Evolutionary conservation across 805 yeast species (phyloP), one percentile per base, ranked within the genome.

Genomic region (Cephaloascus albidus): DNA sequence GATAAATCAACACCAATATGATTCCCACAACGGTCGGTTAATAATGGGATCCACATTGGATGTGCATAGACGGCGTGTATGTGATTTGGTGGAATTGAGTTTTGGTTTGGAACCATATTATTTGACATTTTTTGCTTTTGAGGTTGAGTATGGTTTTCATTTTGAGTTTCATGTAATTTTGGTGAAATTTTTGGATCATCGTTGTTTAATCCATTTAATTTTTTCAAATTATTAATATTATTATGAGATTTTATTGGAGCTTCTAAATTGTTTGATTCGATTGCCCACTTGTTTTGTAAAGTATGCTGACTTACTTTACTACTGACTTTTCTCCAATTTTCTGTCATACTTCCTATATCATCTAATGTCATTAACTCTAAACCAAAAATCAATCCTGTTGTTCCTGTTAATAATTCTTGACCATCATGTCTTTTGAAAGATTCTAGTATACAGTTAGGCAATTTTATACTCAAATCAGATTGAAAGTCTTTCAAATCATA

Each of bases 1-100:
- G 85, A 80, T 43, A 90, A 70, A 61, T 90, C 98, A 14, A 93
- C 67, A 38, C 88, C 98, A 46, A 90, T 80, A 58, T 88, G 89
- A 63, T 90, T 90, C 36, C 98, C 98, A 18, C 78, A 81, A 39
- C 76, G 78, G 57, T 90, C 98, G 37, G 90, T 86, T 31, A 85
- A 77, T 38, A 90, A 60, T 3, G 98, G 97, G 43, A 90, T 78
- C 98, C 98, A 90, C 51, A 74, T 76, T 3, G 86, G 78, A 57
- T 86, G 86, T n/a, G 96, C 90, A 59, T 87, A 93, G 4, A 78
- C 77, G 6, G 74, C 71, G 55, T 85, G 84, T 35, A 88, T 67
- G 10, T 79, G 64, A 4, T 79, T 81, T 16, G 84, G 84, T 6
- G 98, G 98, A 14, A 86, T 68, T 1, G 93, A 80, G 42, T 70